Conservation (phyloP, 768 basidiomycete species). For the Auriscalpium orientale region DNA sequence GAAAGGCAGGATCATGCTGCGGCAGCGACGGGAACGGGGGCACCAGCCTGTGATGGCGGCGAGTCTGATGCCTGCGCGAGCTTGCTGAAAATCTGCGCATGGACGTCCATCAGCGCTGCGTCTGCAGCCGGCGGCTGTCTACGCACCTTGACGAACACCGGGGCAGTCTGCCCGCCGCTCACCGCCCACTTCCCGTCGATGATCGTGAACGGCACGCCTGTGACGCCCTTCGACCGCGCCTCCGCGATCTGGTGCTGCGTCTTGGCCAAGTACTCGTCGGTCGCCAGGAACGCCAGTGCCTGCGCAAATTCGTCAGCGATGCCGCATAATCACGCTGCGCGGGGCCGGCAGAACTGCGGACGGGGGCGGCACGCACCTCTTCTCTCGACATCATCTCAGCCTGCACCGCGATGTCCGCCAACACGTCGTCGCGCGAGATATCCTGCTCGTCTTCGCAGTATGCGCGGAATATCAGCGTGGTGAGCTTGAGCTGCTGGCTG, state of each 20-base stretch:
- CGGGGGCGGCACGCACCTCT: conserved; percentile 38
- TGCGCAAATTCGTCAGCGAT: conserved; percentile 19
- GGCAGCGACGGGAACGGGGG: conserved; percentile 5
- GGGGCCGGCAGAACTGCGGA: neutral
- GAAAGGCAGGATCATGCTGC: neutral
- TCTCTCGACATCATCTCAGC: conserved; percentile 49
- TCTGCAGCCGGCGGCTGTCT: neutral
- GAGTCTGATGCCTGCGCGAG: conserved; percentile 3
- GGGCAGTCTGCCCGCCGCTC: conserved; percentile 64
- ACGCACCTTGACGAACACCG: conserved; percentile 60
- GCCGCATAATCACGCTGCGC: no score
- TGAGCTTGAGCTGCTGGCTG: conserved; percentile 45
- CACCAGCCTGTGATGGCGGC: conserved; percentile 6
- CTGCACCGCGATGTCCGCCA: conserved; percentile 51
- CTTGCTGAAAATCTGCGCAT: conserved; percentile 14
- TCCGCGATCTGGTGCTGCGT: conserved; percentile 55
- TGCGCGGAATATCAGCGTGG: conserved; percentile 56
- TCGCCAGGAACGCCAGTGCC: conserved; percentile 58
- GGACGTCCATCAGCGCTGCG: neutral
- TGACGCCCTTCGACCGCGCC: conserved; percentile 60
- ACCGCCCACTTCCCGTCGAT: conserved; percentile 76
- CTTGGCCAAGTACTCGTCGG: conserved; percentile 57
- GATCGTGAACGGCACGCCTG: conserved; percentile 74
- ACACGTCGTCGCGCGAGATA: conserved; percentile 48
- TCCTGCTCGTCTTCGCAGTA: conserved; percentile 61